Evolutionary conservation across 2,329 filamentous ascomycete species (phyloP).

Genomic region (Aspergillus alliaceus): DNA sequence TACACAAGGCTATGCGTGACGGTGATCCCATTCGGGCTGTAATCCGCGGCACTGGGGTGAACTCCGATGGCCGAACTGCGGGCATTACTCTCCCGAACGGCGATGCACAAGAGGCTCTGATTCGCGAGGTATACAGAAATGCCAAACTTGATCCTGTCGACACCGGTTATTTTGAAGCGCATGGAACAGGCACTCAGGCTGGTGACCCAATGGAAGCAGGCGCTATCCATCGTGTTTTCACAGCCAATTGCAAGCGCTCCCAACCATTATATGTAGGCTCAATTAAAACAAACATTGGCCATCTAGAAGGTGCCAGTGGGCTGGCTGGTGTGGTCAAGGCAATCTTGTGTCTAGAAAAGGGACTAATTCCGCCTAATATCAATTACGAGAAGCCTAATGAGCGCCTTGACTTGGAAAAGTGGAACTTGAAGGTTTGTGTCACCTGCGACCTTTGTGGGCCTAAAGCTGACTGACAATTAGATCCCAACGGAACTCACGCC

Average conservation of each 20-base stretch:
- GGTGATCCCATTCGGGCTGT: slow-evolving; percentile 5
- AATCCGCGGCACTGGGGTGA: slow-evolving; percentile 12
- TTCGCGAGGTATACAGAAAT: slow-evolving; percentile 36
- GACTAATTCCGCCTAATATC: slow-evolving; percentile 44
- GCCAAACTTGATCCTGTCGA: slow-evolving; percentile 17
- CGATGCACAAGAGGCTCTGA: slow-evolving; percentile 22
- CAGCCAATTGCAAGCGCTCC: background rate
- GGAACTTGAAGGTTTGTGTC: background rate
- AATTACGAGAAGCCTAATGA: slow-evolving; percentile 17
- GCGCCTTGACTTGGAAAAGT: background rate
- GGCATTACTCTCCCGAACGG: background rate
- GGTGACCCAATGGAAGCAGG: slow-evolving; percentile 20
- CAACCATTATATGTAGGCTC: slow-evolving; percentile 7
- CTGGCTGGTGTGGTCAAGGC: slow-evolving; percentile 44
- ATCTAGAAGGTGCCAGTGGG: slow-evolving; percentile 36
- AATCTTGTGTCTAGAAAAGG: slow-evolving; percentile 44
- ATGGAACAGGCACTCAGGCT: slow-evolving; percentile 41
- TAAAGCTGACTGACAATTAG: no score
- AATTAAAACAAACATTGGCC: slow-evolving; percentile 18
- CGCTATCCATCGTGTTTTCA: slow-evolving; percentile 15
- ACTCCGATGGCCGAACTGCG: slow-evolving; percentile 25
- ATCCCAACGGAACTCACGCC: background rate
- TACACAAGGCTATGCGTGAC: background rate
- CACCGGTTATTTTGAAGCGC: slow-evolving; percentile 38
- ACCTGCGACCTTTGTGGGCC: background rate